Evolutionary conservation across 2,329 filamentous ascomycete genomes (phyloP), one percentile per base, ranked within the genome.

Genomic region (Ceratocystis ficicola): DNA sequence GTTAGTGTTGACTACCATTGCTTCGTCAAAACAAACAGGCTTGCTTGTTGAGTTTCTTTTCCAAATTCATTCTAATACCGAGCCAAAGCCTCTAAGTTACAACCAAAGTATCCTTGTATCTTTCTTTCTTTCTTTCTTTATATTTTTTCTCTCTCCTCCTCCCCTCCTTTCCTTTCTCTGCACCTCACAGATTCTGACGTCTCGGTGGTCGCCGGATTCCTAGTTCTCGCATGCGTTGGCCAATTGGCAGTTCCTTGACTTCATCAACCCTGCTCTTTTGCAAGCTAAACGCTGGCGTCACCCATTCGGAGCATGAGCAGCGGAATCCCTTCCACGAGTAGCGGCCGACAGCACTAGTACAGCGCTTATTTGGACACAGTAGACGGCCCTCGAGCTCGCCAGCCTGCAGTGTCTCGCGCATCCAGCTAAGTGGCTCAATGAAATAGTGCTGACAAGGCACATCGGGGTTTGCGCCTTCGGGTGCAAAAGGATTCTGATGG

Each of bases 281-380:
- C 68, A 97, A 79, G 68, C 88, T 93, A 73, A 99, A 94, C 0
- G 88, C 92, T 7, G 94, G 93, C 63, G 91, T 89, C 25, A 96
- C 82, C 93, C 94, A 97, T 69, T 87, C 85, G 46, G 87, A 86
- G 75, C 94, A 99, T 73, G 86, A 94, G 77, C 94, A 99, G 74
- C 86, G 86, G 81, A 96, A 87, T 15, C 94, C 94, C 74, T 95
- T 90, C 94, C 94, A 99, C 64, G 93, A 89, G 73, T 96, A 99
- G 71, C 94, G 89, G 48, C 94, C 94, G 61, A 97, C 84, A 64
- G 90, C 90, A 50, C 89, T 85, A 60, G 83, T 84, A 75, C 94
- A 99, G 72, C 87, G 88, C 7, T 74, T 67, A 70, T 86, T 88
- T 8, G 94, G 93, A 72, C 94, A 99, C 67, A 86, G 83, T 41